A percentile compares a stretch with the other conserved stretches of the same genome.
These are phyloP conservation scores for Thielaviopsis punctulata DNA, from an alignment of 2,329 filamentous ascomycete genomes.

Conservation along the genomic window DNA sequence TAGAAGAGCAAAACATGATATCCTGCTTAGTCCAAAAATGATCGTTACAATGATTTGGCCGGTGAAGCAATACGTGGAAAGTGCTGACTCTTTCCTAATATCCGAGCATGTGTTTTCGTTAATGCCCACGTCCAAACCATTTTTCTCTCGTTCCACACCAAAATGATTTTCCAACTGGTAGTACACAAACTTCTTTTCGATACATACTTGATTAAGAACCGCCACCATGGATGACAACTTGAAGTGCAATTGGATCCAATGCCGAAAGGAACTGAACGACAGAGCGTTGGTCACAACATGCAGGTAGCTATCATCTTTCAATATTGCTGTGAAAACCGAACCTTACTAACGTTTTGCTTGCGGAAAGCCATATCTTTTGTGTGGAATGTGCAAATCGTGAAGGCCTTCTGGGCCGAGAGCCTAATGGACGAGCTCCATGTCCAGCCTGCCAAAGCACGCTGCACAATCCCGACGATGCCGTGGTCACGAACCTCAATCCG, in stretches of 20 bases:
- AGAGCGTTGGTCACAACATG: conserved; percentile 77
- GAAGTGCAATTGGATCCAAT: conserved; percentile 66
- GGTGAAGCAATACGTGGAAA: too few relatives aligned
- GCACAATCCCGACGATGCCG: conserved; percentile 55
- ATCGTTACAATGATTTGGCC: too few relatives aligned
- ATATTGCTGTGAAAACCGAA: neutral
- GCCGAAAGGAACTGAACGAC: conserved; percentile 49
- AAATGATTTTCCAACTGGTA: too few relatives aligned
- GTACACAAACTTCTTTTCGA: neutral
- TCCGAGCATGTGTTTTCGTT: too few relatives aligned
- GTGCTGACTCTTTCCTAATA: too few relatives aligned
- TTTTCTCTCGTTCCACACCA: too few relatives aligned
- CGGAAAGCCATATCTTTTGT: conserved; percentile 67
- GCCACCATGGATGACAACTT: conserved; percentile 52
- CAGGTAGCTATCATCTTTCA: conserved; percentile 39
- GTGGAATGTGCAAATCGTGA: conserved; percentile 49
- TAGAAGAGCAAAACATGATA: too few relatives aligned
- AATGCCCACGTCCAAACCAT: too few relatives aligned
- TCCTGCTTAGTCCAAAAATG: too few relatives aligned
- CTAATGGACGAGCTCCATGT: conserved; percentile 33
- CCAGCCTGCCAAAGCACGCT: conserved; percentile 60
- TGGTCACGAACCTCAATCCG: conserved; percentile 54
- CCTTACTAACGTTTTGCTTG: conserved; percentile 5
- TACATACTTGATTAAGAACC: neutral
- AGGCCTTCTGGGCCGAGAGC: conserved; percentile 34